Percentiles rank a stretch among this genome's conserved stretches.
Conservation (phyloP, 108 stramenopile species). For the Nitzschia palea region DNA sequence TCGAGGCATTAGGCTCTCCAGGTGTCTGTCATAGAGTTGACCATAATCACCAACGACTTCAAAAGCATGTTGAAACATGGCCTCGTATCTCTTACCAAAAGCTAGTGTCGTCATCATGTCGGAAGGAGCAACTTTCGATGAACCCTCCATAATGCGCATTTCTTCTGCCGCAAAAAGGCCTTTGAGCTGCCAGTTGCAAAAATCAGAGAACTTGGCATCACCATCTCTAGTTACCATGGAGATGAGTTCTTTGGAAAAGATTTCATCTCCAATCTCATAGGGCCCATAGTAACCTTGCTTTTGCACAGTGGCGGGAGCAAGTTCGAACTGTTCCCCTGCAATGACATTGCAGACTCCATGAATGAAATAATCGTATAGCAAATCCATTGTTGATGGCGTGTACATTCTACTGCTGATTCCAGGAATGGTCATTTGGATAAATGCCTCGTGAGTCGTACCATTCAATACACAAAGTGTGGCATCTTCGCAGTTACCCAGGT, state of each 20-base stretch:
- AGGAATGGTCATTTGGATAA: background rate
- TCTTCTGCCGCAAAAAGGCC: conserved; percentile 50
- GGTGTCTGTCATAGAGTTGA: conserved; percentile 28
- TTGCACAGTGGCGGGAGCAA: background rate
- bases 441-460: conserved; percentile 29
- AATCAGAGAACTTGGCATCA: conserved; percentile 17
- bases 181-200: conserved; percentile 50
- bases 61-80: conserved; percentile 36
- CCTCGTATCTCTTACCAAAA: conserved; percentile 17
- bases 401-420: background rate
- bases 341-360: conserved; percentile 15
- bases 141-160: conserved; percentile 19
- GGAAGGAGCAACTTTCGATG: conserved; percentile 11
- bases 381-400: background rate
- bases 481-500: conserved; percentile 15
- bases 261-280: background rate
- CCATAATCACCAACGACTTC: conserved; percentile 56
- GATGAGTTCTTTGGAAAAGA: conserved; percentile 14
- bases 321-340: conserved; percentile 21
- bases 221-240: conserved; percentile 13
- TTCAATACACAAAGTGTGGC: conserved; percentile 29
- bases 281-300: background rate
- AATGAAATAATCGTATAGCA: background rate
- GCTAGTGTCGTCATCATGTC: background rate
- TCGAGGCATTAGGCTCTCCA: conserved; percentile 24